Conservation (phyloP, 192 early-diverging fungal genomes). For the Backusella macrospora region DNA sequence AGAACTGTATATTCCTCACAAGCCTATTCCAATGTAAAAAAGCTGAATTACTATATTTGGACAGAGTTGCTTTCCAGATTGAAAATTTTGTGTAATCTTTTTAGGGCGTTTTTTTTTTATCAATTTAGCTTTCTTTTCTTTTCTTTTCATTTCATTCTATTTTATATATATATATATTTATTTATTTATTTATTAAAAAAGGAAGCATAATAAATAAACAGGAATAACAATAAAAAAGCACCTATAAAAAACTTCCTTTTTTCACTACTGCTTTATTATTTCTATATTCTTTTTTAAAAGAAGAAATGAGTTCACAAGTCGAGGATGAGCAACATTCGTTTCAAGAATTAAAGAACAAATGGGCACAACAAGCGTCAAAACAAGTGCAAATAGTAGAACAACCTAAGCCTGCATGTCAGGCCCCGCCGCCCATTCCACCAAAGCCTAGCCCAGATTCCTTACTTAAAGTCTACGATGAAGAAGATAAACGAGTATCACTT, state of each 20-base stretch:
- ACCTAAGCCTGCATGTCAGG: background rate
- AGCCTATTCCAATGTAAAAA: conserved; percentile 20
- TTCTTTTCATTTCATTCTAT: background rate
- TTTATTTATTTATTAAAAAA: conserved; percentile 8
- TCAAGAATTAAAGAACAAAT: conserved; percentile 39
- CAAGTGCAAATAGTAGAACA: background rate
- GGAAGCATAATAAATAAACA: background rate
- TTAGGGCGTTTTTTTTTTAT: conserved; percentile 14
- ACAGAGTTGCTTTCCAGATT: conserved; percentile 6
- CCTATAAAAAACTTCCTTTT: conserved; percentile 3
- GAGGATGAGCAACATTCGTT: conserved; percentile 28
- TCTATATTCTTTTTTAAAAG: conserved; percentile 2
- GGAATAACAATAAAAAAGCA: background rate
- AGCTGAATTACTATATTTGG: conserved; percentile 3
- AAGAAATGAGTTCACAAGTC: background rate
- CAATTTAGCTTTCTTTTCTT: conserved; percentile 2
- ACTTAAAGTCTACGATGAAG: background rate
- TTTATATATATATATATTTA: background rate
- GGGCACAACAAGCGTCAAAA: conserved; percentile 27
- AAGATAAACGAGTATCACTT: background rate
- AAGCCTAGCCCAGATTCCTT: background rate
- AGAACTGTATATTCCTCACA: conserved; percentile 31
- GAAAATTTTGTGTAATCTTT: background rate
- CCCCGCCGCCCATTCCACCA: conserved; percentile 10
- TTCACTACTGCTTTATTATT: background rate